Conservation (phyloP, 2,329 filamentous ascomycete species). For the Cercospora janseana region DNA sequence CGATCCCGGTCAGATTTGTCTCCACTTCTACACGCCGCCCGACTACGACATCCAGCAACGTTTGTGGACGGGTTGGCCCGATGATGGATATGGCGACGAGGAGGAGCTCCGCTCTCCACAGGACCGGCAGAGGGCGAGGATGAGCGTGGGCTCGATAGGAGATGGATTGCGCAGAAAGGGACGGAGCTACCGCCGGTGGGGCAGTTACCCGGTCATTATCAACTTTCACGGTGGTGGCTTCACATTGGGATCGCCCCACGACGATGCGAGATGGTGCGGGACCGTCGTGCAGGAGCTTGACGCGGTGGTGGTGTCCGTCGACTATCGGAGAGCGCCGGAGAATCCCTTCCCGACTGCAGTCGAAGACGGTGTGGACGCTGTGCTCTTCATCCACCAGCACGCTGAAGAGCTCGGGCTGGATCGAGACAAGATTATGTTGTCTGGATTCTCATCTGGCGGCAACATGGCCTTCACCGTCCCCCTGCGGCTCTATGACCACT, state of each 20-base stretch:
- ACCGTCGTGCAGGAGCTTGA: slow-evolving; percentile 55
- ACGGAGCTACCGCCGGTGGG: slow-evolving; percentile 41
- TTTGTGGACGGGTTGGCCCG: slow-evolving; percentile 29
- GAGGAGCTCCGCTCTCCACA: slow-evolving; percentile 22
- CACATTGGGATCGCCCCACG: slow-evolving; percentile 57
- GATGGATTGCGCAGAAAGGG: slow-evolving; percentile 27
- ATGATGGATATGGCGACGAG: slow-evolving; percentile 16
- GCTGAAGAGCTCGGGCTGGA: slow-evolving; percentile 58
- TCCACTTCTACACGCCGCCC: slow-evolving; percentile 62
- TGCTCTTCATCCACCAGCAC: slow-evolving; percentile 58
- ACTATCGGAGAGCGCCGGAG: slow-evolving; percentile 61
- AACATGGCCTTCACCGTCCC: slow-evolving; percentile 64
- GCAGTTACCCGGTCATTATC: slow-evolving; percentile 55
- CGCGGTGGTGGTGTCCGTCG: slow-evolving; percentile 60
- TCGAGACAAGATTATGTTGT: slow-evolving; percentile 56
- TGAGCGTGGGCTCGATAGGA: slow-evolving; percentile 29
- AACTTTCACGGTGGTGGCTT: slow-evolving; percentile 67
- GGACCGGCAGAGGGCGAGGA: slow-evolving; percentile 25
- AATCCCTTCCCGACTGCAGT: slow-evolving; percentile 62
- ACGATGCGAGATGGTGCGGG: slow-evolving; percentile 61
- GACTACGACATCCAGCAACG: slow-evolving; percentile 48
- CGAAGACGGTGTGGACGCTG: slow-evolving; percentile 62
- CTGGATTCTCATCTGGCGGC: slow-evolving; percentile 62
- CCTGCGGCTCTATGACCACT: slow-evolving; percentile 54
- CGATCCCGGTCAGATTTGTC: slow-evolving; percentile 48